A percentile compares a stretch with the other conserved stretches of the same genome.
phyloP scores from a whole-genome alignment of 306 rosid genomes.

The Quercus parvula region DNA sequence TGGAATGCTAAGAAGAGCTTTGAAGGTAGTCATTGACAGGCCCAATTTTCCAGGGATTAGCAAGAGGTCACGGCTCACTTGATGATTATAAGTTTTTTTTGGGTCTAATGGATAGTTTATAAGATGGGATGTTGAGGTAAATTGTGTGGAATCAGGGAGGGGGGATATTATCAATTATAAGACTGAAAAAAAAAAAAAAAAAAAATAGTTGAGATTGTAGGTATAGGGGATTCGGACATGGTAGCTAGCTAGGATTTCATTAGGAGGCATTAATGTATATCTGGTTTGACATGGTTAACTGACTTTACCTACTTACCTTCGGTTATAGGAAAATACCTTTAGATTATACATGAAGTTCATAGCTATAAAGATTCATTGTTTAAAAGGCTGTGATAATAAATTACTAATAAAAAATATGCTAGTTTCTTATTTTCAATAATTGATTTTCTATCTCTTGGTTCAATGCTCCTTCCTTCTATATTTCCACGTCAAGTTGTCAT shows the following conservation, averaged over 20 bases:
- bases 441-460: too few species aligned
- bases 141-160: too few species aligned
- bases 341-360: not conserved
- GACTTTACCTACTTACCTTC: not conserved
- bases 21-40: slow-evolving; percentile 39
- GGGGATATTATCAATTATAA: too few species aligned
- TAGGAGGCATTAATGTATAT: not conserved
- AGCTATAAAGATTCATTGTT: not conserved
- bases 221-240: too few species aligned
- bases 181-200: too few species aligned
- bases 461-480: too few species aligned
- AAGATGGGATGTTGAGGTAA: too few species aligned
- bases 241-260: too few species aligned
- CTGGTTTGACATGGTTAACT: not conserved
- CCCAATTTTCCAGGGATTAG: slow-evolving; percentile 7
- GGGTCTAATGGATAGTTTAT: not conserved
- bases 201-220: too few species aligned
- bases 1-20: slow-evolving; percentile 42
- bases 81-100: not conserved
- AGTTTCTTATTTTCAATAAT: not conserved
- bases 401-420: too few species aligned
- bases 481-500: too few species aligned
- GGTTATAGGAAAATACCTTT: not conserved
- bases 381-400: not conserved
- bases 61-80: not conserved